A percentile compares a stretch with the other conserved stretches of the same genome.
Conservation (phyloP, 2,329 filamentous ascomycete genomes). For the Claviceps paspali region DNA sequence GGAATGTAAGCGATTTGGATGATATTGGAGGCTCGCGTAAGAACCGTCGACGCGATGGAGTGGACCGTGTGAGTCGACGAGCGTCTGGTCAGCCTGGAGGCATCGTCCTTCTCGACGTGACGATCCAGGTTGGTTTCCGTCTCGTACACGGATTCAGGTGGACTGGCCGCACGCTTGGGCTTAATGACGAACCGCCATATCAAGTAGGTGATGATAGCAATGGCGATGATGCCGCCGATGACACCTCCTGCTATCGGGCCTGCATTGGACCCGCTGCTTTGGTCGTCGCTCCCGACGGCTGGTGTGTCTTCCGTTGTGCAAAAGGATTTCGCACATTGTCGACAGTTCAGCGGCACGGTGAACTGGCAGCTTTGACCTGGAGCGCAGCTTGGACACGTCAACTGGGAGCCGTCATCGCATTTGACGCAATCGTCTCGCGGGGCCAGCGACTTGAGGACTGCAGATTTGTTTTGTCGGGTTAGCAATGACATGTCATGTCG, state of each 20-base stretch:
- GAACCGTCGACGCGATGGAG: slow-evolving; percentile 87
- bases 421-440: slow-evolving; percentile 29
- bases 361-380: slow-evolving; percentile 28
- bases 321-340: slow-evolving; percentile 30
- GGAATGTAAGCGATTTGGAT: slow-evolving; percentile 99
- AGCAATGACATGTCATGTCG: background rate
- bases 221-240: slow-evolving; percentile 62
- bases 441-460: slow-evolving; percentile 18
- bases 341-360: slow-evolving; percentile 29
- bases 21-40: slow-evolving; percentile 93
- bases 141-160: slow-evolving; percentile 35
- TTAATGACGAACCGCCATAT: slow-evolving; percentile 84
- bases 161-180: slow-evolving; percentile 50
- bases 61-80: slow-evolving; percentile 73
- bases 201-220: slow-evolving; percentile 62
- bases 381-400: slow-evolving; percentile 30
- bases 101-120: slow-evolving; percentile 31
- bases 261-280: slow-evolving; percentile 42
- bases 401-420: slow-evolving; percentile 26
- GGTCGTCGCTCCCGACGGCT: slow-evolving; percentile 7
- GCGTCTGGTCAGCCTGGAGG: slow-evolving; percentile 32
- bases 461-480: background rate
- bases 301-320: slow-evolving; percentile 23
- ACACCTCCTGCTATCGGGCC: slow-evolving; percentile 89
- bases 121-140: slow-evolving; percentile 33